Evolutionary conservation across 805 yeast species (phyloP).

Genomic region (Starmera dryadoides): DNA sequence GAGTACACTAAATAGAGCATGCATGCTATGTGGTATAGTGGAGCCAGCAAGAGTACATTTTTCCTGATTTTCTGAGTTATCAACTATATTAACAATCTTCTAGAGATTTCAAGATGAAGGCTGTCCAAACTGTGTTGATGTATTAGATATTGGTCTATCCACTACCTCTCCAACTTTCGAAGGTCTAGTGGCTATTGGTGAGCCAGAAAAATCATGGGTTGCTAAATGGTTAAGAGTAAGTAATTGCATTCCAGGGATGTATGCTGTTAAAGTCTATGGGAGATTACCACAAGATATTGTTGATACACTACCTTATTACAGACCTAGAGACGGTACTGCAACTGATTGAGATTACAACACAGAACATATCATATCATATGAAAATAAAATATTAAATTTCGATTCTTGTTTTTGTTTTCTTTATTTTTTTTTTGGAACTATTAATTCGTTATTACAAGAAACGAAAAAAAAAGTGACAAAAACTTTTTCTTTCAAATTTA

Average conservation of each 20-base stretch:
- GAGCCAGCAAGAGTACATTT: conserved; percentile 56
- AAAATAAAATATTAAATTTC: too few species aligned
- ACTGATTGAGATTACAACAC: conserved; percentile 35
- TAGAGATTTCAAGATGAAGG: conserved; percentile 72
- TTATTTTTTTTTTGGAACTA: too few species aligned
- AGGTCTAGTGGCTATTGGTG: conserved; percentile 87
- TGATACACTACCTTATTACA: conserved; percentile 66
- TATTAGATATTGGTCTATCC: conserved; percentile 79
- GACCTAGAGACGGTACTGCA: conserved; percentile 93
- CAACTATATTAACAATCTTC: not conserved
- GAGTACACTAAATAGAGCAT: conserved; percentile 51
- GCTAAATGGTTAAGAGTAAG: conserved; percentile 94
- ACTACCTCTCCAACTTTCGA: conserved; percentile 94
- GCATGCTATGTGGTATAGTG: conserved; percentile 93
- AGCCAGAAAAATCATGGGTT: conserved; percentile 86
- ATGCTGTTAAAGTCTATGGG: conserved; percentile 92
- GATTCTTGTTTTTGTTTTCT: too few species aligned
- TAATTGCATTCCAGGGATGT: conserved; percentile 80
- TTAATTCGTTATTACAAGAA: too few species aligned
- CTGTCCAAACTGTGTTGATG: conserved; percentile 94
- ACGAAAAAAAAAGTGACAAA: too few species aligned
- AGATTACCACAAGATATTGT: conserved; percentile 83
- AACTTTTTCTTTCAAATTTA: too few species aligned
- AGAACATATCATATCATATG: too few species aligned
- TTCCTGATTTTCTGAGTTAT: not conserved